Percentiles rank a stretch among this genome's conserved stretches.
phyloP scores from a whole-genome alignment of 2,329 filamentous ascomycete genomes.

The Fusarium irregulare region DNA sequence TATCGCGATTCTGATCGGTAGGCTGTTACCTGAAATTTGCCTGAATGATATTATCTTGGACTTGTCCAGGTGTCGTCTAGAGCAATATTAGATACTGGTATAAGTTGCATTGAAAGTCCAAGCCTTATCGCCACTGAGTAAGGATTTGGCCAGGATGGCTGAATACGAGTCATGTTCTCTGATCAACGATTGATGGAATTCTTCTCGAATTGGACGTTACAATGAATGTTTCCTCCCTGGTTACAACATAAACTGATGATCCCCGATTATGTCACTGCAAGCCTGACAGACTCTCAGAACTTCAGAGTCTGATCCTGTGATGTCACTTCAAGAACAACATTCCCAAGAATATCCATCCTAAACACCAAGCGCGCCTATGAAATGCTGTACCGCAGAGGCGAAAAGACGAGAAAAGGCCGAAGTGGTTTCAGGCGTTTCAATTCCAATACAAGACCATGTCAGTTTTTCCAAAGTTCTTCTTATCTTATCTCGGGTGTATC shows the following conservation, averaged over 20 bases:
- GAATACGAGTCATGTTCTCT: not conserved
- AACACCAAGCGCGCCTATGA: slow-evolving; percentile 14
- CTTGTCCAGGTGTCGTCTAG: accelerated
- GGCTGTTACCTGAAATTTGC: accelerated
- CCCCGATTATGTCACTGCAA: not conserved
- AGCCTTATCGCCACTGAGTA: not conserved
- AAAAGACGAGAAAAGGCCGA: not conserved
- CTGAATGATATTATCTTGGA: not conserved
- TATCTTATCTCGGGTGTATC: slow-evolving; percentile 21
- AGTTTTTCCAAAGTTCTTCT: slow-evolving; percentile 13
- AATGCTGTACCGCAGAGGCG: not conserved
- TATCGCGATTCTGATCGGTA: not conserved
- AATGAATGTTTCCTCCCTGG: not conserved
- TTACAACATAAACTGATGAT: not conserved
- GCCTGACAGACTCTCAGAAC: not conserved
- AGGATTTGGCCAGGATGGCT: accelerated
- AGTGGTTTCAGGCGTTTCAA: slow-evolving; percentile 22
- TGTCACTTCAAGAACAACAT: not conserved
- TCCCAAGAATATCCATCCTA: not conserved
- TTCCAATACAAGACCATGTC: slow-evolving; percentile 18
- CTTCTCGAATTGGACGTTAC: not conserved
- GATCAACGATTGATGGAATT: not conserved
- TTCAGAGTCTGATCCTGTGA: not conserved
- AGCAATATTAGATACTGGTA: accelerated
- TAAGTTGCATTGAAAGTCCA: not conserved